phyloP scores from a whole-genome alignment of 768 basidiomycete species.

The Inosperma sp. region DNA sequence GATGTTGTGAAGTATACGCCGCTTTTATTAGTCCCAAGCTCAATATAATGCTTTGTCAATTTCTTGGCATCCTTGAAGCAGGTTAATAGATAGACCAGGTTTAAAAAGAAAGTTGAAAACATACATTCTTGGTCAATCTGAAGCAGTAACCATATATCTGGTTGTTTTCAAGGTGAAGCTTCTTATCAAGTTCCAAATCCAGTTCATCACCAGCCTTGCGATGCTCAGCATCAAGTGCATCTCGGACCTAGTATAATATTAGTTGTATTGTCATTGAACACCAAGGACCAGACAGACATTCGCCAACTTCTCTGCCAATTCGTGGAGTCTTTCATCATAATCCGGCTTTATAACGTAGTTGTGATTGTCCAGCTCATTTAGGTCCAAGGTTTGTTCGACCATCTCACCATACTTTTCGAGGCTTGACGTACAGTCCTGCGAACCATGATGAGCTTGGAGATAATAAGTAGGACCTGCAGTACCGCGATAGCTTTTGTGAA shows the following conservation, averaged over 20 bases:
- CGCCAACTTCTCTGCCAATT: constrained; percentile 61
- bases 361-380: constrained; percentile 78
- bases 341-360: constrained; percentile 90
- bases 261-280: neutral
- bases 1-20: constrained; percentile 89
- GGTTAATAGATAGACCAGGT: neutral
- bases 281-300: constrained; percentile 33
- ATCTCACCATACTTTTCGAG: constrained; percentile 84
- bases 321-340: constrained; percentile 73
- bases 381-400: constrained; percentile 94
- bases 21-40: constrained; percentile 78
- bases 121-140: constrained; percentile 83
- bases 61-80: constrained; percentile 68
- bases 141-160: constrained; percentile 89
- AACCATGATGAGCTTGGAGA: neutral
- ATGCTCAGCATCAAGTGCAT: constrained; percentile 83
- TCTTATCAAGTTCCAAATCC: constrained; percentile 84
- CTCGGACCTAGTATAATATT: constrained; percentile 46
- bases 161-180: constrained; percentile 92
- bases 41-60: constrained; percentile 69
- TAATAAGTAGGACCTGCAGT: constrained; percentile 11
- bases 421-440: constrained; percentile 56
- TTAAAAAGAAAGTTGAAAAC: constrained; percentile 22
- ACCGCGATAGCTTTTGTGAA: constrained; percentile 66
- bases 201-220: constrained; percentile 61